These are phyloP conservation scores for Nitzschia palea DNA, from an alignment of 108 stramenopile species.

Conservation along the genomic window DNA sequence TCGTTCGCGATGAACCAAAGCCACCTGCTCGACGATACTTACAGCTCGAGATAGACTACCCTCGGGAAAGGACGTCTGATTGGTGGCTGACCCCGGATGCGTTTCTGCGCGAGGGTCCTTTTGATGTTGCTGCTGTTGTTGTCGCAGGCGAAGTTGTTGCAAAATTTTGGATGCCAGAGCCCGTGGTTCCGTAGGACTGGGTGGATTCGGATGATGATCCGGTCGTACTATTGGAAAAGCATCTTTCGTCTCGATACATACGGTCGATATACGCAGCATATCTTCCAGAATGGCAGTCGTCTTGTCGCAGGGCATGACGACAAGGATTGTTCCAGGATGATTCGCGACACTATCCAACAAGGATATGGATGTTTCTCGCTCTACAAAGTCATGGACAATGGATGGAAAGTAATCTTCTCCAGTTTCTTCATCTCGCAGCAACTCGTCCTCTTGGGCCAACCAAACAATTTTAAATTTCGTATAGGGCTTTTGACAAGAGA, in stretches of 20 bases:
- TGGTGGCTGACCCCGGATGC: no score
- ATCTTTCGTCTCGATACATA: constrained; percentile 17
- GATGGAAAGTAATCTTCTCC: constrained; percentile 7
- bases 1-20: constrained; percentile 5
- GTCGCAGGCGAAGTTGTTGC: constrained; percentile 18
- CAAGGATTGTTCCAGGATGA: constrained; percentile 5
- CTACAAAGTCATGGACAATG: constrained; percentile 11
- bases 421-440: not conserved
- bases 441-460: not conserved
- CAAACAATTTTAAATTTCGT: constrained; percentile 20
- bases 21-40: constrained; percentile 10
- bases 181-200: constrained; percentile 1
- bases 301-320: constrained; percentile 14
- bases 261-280: constrained; percentile 2
- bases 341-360: constrained; percentile 15
- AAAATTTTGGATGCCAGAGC: constrained; percentile 16
- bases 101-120: not conserved
- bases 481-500: constrained; percentile 16
- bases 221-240: constrained; percentile 5
- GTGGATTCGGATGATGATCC: not conserved
- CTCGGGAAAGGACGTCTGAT: no score
- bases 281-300: constrained; percentile 3
- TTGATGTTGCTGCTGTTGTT: not conserved
- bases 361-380: constrained; percentile 3
- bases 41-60: constrained; percentile 12